Percentiles rank a stretch among this genome's conserved stretches.
These are phyloP conservation scores for Xylaria digitata DNA, from an alignment of 2,329 filamentous ascomycete species.

Conservation along the genomic window DNA sequence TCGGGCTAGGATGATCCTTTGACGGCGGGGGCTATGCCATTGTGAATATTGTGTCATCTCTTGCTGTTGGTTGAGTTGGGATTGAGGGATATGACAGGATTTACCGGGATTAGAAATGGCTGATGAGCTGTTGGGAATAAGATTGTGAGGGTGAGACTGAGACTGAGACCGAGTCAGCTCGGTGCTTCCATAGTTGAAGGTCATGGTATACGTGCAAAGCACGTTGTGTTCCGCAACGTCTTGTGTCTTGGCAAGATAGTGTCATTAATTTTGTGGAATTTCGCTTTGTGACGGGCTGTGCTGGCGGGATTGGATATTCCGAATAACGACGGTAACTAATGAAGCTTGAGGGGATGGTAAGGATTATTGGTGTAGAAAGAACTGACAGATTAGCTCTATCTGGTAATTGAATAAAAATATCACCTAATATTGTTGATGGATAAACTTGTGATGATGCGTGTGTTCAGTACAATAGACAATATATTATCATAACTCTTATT, in stretches of 20 bases:
- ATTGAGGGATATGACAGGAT: neutral
- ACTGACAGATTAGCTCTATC: too few relatives aligned
- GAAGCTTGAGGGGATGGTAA: neutral
- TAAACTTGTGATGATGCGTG: too few relatives aligned
- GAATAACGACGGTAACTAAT: constrained; percentile 1
- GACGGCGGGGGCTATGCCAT: neutral
- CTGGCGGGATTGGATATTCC: constrained; percentile 19
- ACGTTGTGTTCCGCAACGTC: neutral
- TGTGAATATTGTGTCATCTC: neutral
- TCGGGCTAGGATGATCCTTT: neutral
- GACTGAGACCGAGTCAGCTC: too few relatives aligned
- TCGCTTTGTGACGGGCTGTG: constrained; percentile 2
- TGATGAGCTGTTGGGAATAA: neutral
- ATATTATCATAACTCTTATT: too few relatives aligned
- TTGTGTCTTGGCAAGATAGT: neutral
- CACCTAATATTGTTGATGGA: too few relatives aligned
- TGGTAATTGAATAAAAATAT: too few relatives aligned
- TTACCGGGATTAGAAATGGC: neutral
- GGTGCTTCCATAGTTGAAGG: too few relatives aligned
- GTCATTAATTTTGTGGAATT: neutral
- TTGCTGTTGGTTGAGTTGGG: neutral
- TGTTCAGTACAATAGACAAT: too few relatives aligned
- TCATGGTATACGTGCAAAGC: neutral
- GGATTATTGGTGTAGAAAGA: too few relatives aligned
- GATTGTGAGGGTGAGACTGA: neutral